These are phyloP conservation scores for Aristolochia contorta DNA, from an alignment of 164 flowering plant species.

Conservation along the genomic window DNA sequence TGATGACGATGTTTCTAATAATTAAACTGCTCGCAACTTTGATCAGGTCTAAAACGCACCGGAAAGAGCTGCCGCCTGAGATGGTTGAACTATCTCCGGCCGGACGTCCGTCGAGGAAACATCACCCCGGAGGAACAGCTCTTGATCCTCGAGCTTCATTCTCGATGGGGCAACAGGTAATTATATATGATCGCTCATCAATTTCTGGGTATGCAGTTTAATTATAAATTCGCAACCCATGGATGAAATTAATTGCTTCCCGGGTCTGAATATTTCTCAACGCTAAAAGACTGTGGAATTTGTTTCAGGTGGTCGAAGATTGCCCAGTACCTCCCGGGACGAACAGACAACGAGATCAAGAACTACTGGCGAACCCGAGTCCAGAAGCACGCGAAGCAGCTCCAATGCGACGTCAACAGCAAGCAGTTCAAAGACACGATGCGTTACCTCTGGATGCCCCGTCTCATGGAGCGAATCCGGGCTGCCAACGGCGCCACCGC, in stretches of 20 bases:
- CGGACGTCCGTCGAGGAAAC: conserved; percentile 72
- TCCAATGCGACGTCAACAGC: conserved; percentile 10
- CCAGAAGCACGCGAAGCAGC: conserved; percentile 13
- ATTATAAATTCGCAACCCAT: no score
- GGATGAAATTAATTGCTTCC: no score
- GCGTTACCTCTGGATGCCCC: conserved; percentile 10
- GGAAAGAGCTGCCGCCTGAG: conserved; percentile 72
- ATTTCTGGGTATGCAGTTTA: no score
- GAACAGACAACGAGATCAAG: conserved; percentile 13
- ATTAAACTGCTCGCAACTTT: no score
- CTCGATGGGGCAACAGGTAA: conserved; percentile 60
- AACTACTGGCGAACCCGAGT: conserved; percentile 14
- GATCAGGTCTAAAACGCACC: conserved; percentile 68
- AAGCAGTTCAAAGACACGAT: conserved; percentile 10
- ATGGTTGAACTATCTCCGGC: conserved; percentile 78
- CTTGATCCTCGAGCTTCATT: conserved; percentile 68
- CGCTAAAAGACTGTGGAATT: no score
- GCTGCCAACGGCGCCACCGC: background rate
- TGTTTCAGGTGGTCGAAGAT: conserved; percentile 11
- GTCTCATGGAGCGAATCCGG: conserved; percentile 5
- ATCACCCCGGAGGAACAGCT: conserved; percentile 72
- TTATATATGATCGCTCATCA: background rate
- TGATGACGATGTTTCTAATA: no score
- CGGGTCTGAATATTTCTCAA: no score
- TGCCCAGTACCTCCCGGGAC: conserved; percentile 7